phyloP scores from a whole-genome alignment of 2,329 filamentous ascomycete genomes.

The Verticillium nonalfalfae region DNA sequence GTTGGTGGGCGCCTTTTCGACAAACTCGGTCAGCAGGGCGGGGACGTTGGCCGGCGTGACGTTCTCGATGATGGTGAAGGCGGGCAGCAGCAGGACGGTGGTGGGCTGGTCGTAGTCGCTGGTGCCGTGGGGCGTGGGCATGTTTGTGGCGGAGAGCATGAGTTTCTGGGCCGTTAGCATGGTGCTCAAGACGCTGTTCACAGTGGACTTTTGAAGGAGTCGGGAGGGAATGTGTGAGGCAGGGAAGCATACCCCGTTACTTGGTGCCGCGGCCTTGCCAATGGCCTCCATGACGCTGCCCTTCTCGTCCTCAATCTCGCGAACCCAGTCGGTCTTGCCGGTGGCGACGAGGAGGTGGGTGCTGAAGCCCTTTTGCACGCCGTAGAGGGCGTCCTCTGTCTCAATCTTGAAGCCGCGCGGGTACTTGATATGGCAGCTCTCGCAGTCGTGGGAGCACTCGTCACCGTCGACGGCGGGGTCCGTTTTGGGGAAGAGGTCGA shows the following conservation, averaged over 20 bases:
- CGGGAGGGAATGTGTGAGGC: background rate
- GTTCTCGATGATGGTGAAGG: constrained; percentile 77
- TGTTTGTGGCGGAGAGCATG: constrained; percentile 90
- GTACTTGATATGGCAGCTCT: constrained; percentile 70
- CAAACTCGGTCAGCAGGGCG: constrained; percentile 61
- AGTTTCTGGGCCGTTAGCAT: constrained; percentile 50
- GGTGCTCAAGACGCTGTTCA: too few relatives aligned
- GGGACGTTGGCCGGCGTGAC: constrained; percentile 71
- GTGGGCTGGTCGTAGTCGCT: constrained; percentile 63
- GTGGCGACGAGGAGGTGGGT: constrained; percentile 90
- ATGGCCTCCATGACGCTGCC: constrained; percentile 79
- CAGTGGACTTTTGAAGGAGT: too few relatives aligned
- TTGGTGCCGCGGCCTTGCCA: constrained; percentile 48
- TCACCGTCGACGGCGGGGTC: constrained; percentile 76
- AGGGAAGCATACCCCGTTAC: constrained; percentile 52
- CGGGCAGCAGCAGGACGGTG: constrained; percentile 75
- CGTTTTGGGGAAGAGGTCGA: constrained; percentile 65
- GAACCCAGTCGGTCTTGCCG: constrained; percentile 92
- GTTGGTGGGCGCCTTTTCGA: constrained; percentile 70
- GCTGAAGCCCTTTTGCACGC: constrained; percentile 77
- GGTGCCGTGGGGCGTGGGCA: constrained; percentile 67
- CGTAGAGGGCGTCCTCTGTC: constrained; percentile 72
- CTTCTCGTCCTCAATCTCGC: constrained; percentile 82
- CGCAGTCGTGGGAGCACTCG: constrained; percentile 84
- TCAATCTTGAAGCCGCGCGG: constrained; percentile 70